A percentile compares a stretch with the other conserved stretches of the same genome.
Conservation (phyloP, 1,284 basidiomycete genomes). For the Bondarzewia mesenterica region DNA sequence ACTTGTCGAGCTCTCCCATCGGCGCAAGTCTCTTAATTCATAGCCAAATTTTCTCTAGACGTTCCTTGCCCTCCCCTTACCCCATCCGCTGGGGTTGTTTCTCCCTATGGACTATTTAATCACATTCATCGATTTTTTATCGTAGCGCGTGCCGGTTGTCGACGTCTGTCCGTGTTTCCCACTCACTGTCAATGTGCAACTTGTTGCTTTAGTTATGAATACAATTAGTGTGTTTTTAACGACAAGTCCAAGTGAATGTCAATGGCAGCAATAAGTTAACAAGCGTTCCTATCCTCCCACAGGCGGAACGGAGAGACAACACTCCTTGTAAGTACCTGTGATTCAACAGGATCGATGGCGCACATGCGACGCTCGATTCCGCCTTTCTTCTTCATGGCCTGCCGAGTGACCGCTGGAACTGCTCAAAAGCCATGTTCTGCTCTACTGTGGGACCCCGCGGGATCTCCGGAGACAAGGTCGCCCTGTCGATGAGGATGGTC, state of each 20-base stretch:
- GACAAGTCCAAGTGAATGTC: background rate
- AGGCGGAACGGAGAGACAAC: too few species aligned
- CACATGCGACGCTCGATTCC: background rate
- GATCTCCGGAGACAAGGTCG: constrained; percentile 36
- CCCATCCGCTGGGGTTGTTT: background rate
- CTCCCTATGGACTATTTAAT: constrained; percentile 10
- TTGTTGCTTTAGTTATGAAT: constrained; percentile 11
- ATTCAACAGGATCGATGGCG: too few species aligned
- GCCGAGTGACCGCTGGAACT: constrained; percentile 40
- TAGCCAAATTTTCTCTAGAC: constrained; percentile 7
- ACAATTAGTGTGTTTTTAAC: constrained; percentile 5
- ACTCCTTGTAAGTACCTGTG: too few species aligned
- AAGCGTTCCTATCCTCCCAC: too few species aligned
- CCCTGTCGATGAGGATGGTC: constrained; percentile 30
- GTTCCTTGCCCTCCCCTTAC: constrained; percentile 4
- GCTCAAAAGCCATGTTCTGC: constrained; percentile 76
- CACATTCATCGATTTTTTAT: background rate
- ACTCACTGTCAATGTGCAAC: constrained; percentile 5
- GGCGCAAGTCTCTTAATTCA: constrained; percentile 14
- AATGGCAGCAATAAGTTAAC: too few species aligned
- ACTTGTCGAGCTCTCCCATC: constrained; percentile 11
- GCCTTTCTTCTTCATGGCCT: background rate
- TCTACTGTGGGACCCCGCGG: constrained; percentile 60
- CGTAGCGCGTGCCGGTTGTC: constrained; percentile 5
- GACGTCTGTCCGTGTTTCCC: constrained; percentile 4